Base-by-base conservation (phyloP, 192 early-diverging fungal genomes). In the Rhizoclosmatium globosum region DNA sequence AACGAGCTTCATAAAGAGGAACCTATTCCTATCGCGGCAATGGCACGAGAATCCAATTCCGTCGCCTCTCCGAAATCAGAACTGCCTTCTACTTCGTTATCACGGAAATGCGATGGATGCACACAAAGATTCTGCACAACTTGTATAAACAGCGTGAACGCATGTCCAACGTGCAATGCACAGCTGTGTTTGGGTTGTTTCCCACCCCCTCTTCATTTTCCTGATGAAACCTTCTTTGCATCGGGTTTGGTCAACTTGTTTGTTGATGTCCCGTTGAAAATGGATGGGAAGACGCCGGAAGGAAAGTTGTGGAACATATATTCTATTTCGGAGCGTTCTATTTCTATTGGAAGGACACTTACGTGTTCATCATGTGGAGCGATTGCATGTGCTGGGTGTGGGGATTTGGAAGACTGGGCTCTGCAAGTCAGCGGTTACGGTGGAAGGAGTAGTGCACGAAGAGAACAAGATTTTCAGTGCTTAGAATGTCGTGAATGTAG, bases 171-270 rank as follows among this genome's bases (percentile, higher is more conserved):
- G 21, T 71, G 69, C 31, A 48, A 39, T 45, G 69, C 69, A 45
- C 47, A 71, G 48, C 31, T 71, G 4, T 71, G 69, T 58, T 56
- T 71, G 47, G 69, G 69, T 11, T 71, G 69, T 56, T 71, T 71
- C 31, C 69, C 69, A 4, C 56, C 48, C 45, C 69, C 69, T 11
- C 56, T 56, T 6, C 13, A 56, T 47, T 47, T 39, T 19, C 31
- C 4, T 3, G 47, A 47, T 2, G n/a, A 71, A 53, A 4, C 50
- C 39, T 3, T 21, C 9, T 39, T 47, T 47, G 39, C 9, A 4
- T 13, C 3, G 4, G 23, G n/a, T 15, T 13, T n/a, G 6, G 19
- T 71, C 31, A n/a, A 3, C 4, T 41, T 71, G 11, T 23, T 53
- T 71, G 69, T 17, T 7, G 69, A 71, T 71, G n/a, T 31, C 39